Evolutionary conservation across 495 filamentous ascomycete species (phyloP).

Genomic region (Penicillium cataractarum): DNA sequence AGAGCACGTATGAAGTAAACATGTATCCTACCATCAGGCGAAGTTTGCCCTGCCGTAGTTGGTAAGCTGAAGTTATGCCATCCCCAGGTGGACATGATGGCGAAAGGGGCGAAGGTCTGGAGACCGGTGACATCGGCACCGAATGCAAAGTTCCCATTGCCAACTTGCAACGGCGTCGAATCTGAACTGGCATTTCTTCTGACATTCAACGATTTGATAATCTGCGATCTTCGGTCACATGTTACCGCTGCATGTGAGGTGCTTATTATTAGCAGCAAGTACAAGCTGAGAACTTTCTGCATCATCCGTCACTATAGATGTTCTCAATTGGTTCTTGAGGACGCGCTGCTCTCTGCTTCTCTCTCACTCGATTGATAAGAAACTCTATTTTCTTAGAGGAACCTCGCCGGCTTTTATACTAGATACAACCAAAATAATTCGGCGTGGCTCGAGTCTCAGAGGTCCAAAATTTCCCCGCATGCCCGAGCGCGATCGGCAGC

Average conservation of each 20-base stretch:
- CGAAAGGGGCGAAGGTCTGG: constrained; percentile 23
- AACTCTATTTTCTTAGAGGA: neutral
- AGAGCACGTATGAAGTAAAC: neutral
- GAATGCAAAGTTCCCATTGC: neutral
- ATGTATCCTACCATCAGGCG: neutral
- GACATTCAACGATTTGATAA: neutral
- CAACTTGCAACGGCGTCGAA: neutral
- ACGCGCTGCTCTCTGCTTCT: neutral
- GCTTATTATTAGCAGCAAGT: neutral
- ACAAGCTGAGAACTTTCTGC: neutral
- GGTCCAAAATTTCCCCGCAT: neutral
- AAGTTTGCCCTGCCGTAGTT: constrained; percentile 1
- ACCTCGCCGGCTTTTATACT: neutral
- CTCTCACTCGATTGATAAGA: neutral
- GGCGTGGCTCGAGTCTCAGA: neutral
- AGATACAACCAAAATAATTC: neutral
- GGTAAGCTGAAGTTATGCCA: constrained; percentile 23
- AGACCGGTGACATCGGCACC: constrained; percentile 27
- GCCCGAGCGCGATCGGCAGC: neutral
- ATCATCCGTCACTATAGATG: neutral
- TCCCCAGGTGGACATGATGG: constrained; percentile 22
- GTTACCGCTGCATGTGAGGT: neutral
- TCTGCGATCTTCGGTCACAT: neutral
- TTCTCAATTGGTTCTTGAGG: neutral
- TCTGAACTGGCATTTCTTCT: neutral